phyloP scores from a whole-genome alignment of 2,329 filamentous ascomycete species.

The Alternaria infectoria region DNA sequence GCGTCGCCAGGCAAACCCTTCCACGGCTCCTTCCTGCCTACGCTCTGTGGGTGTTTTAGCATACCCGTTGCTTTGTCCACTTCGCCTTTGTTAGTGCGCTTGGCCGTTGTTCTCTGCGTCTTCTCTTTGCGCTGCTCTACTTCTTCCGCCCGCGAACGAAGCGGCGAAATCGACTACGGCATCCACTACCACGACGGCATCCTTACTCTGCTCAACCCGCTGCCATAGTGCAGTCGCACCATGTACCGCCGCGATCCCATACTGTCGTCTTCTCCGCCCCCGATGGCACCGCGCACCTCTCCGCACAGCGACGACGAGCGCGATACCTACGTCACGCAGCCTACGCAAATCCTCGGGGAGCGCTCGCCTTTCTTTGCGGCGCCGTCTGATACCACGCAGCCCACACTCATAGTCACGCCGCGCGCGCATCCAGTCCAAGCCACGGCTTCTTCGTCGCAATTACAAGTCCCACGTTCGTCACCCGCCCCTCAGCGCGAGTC shows the following conservation, averaged over 20 bases:
- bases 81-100: slow-evolving; percentile 20
- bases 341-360: slow-evolving; percentile 36
- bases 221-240: slow-evolving; percentile 12
- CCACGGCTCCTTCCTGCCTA: background rate
- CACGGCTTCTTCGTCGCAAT: slow-evolving; percentile 43
- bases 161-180: slow-evolving; percentile 2
- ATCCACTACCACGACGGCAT: background rate
- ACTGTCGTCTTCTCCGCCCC: slow-evolving; percentile 40
- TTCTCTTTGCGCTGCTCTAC: slow-evolving; percentile 1
- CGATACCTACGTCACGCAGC: slow-evolving; percentile 57
- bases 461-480: slow-evolving; percentile 92
- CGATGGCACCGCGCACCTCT: slow-evolving; percentile 13
- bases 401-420: slow-evolving; percentile 64
- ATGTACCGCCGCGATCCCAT: slow-evolving; percentile 46
- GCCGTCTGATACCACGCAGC: slow-evolving; percentile 58
- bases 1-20: slow-evolving; percentile 12
- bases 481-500: slow-evolving; percentile 58
- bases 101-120: slow-evolving; percentile 5
- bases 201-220: background rate
- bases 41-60: background rate
- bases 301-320: slow-evolving; percentile 56
- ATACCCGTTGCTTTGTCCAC: slow-evolving; percentile 23
- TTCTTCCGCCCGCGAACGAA: background rate
- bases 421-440: slow-evolving; percentile 40
- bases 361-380: slow-evolving; percentile 37